Percentiles rank a stretch among this genome's conserved stretches.
Conservation (phyloP, 2,329 filamentous ascomycete species). For the Atkinsonella texensis region DNA sequence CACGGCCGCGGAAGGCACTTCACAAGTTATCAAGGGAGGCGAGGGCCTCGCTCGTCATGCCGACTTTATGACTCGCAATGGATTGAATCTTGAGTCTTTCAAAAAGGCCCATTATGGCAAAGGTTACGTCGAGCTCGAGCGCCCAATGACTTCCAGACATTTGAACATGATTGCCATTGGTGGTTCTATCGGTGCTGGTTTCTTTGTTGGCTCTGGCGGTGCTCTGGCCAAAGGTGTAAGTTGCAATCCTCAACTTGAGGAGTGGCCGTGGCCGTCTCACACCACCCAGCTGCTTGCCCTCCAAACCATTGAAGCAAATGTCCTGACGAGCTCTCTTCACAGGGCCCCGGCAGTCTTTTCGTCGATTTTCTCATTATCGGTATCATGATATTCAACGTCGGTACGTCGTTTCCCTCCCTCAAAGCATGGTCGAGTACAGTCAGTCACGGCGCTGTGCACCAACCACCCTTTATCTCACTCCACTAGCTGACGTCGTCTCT, state of each 20-base stretch:
- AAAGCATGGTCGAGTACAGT: too few species aligned
- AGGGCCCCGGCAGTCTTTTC: constrained; percentile 31
- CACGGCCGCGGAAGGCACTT: constrained; percentile 9
- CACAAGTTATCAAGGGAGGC: constrained; percentile 8
- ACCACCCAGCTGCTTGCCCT: not conserved
- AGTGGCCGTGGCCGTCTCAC: not conserved
- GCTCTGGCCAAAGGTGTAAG: constrained; percentile 35
- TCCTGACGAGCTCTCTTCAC: not conserved
- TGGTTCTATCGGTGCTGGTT: constrained; percentile 42
- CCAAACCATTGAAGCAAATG: not conserved
- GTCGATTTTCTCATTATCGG: constrained; percentile 44
- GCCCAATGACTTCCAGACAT: constrained; percentile 39
- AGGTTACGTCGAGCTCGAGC: constrained; percentile 25
- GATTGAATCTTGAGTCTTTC: constrained; percentile 26
- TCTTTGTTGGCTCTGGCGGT: constrained; percentile 47
- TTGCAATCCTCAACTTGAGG: constrained; percentile 1
- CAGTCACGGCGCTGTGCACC: too few species aligned
- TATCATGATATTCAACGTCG: constrained; percentile 47
- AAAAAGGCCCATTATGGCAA: constrained; percentile 21
- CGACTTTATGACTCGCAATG: constrained; percentile 24
- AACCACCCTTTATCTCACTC: not conserved
- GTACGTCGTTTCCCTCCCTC: constrained; percentile 11
- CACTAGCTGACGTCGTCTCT: not conserved
- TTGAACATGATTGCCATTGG: constrained; percentile 47
- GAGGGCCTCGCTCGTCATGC: constrained; percentile 12